Conservation (phyloP, 495 filamentous ascomycete genomes). For the Astrothelium subdiscretum region DNA sequence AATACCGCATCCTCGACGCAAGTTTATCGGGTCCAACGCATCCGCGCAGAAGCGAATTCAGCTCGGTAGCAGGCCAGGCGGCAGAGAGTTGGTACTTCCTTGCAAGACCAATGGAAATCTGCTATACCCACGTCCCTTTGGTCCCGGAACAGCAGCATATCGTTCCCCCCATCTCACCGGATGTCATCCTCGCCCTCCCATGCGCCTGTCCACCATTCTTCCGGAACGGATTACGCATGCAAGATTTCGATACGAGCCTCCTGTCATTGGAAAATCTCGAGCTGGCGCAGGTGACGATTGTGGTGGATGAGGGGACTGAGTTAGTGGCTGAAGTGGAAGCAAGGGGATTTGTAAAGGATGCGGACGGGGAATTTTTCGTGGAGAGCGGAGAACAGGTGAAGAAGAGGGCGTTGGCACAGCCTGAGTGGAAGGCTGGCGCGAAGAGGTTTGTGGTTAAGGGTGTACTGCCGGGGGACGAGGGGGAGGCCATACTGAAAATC, state of each 20-base stretch:
- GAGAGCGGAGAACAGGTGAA: conserved; percentile 79
- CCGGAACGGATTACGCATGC: conserved; percentile 62
- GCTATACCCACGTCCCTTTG: conserved; percentile 89
- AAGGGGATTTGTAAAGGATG: conserved; percentile 63
- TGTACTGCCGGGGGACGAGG: conserved; percentile 79
- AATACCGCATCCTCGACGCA: conserved; percentile 96
- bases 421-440: conserved; percentile 75
- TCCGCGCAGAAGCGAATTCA: conserved; percentile 64
- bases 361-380: conserved; percentile 73
- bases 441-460: conserved; percentile 92
- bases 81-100: conserved; percentile 92
- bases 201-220: conserved; percentile 81
- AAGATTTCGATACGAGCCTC: conserved; percentile 84
- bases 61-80: conserved; percentile 49
- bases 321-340: conserved; percentile 85
- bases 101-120: conserved; percentile 69
- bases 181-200: conserved; percentile 74
- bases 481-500: conserved; percentile 78
- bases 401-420: conserved; percentile 80
- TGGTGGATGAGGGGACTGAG: conserved; percentile 80
- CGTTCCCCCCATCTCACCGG: conserved; percentile 72
- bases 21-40: conserved; percentile 85
- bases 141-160: conserved; percentile 82
- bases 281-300: conserved; percentile 76
- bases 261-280: conserved; percentile 82